Conservation (phyloP, 192 early-diverging fungal species). For the Coemansia reversa region DNA sequence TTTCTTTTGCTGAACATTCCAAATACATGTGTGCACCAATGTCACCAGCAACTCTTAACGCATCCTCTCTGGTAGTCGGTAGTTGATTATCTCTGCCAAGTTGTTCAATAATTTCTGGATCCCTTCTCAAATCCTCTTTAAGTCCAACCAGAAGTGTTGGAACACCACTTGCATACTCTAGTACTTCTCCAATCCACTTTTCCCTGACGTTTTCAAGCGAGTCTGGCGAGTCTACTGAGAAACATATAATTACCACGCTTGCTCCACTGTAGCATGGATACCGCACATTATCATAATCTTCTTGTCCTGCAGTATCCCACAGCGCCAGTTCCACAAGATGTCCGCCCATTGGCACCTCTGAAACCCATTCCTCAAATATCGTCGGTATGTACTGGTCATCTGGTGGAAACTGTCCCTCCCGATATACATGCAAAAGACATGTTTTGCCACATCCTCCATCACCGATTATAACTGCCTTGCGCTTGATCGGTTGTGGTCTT, state of each 20-base stretch:
- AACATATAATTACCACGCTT: slow-evolving; percentile 90
- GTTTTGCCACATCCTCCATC: slow-evolving; percentile 93
- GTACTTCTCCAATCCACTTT: slow-evolving; percentile 47
- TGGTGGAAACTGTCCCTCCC: slow-evolving; percentile 77
- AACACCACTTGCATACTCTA: slow-evolving; percentile 36
- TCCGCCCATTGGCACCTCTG: slow-evolving; percentile 85
- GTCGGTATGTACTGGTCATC: slow-evolving; percentile 76
- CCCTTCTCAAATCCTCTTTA: slow-evolving; percentile 53
- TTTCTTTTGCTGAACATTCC: slow-evolving; percentile 86
- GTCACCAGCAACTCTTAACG: slow-evolving; percentile 69
- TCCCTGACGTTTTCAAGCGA: slow-evolving; percentile 76
- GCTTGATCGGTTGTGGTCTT: slow-evolving; percentile 20
- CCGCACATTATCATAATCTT: slow-evolving; percentile 93
- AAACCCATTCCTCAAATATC: slow-evolving; percentile 93
- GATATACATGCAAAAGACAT: slow-evolving; percentile 82
- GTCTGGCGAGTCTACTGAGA: slow-evolving; percentile 83
- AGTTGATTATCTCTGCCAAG: slow-evolving; percentile 42
- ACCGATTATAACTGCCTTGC: slow-evolving; percentile 86
- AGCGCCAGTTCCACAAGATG: slow-evolving; percentile 85
- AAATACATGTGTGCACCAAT: slow-evolving; percentile 88
- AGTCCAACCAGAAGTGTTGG: slow-evolving; percentile 42
- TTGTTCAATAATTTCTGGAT: slow-evolving; percentile 37
- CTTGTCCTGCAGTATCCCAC: slow-evolving; percentile 97
- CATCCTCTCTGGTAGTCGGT: slow-evolving; percentile 58
- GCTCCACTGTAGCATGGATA: slow-evolving; percentile 90